phyloP scores from a whole-genome alignment of 1,284 basidiomycete genomes.

The Sanghuangporus weigelae region DNA sequence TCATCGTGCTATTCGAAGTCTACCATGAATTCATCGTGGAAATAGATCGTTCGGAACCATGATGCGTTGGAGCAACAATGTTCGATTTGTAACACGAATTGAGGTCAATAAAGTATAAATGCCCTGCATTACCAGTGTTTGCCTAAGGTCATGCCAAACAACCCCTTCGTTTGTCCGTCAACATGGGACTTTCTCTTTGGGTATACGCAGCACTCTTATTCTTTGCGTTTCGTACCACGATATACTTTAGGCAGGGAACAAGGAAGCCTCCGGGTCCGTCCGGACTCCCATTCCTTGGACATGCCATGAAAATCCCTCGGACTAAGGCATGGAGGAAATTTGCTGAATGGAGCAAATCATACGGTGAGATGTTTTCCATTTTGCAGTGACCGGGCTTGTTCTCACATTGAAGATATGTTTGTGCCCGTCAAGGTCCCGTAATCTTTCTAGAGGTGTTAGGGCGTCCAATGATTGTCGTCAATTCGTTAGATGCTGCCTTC shows the following conservation, averaged over 20 bases:
- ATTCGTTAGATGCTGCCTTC: constrained; percentile 28
- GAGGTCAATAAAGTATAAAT: no score
- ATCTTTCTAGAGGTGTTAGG: constrained; percentile 31
- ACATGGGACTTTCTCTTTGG: neutral
- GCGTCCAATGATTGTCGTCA: constrained; percentile 32
- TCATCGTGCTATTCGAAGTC: no score
- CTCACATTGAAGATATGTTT: neutral
- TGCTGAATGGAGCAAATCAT: constrained; percentile 28
- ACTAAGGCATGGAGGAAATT: constrained; percentile 27
- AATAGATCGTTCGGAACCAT: no score
- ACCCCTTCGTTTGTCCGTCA: no score
- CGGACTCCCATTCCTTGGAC: constrained; percentile 28
- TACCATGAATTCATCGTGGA: no score
- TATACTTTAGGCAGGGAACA: neutral
- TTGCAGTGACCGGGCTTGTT: neutral
- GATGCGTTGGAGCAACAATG: no score
- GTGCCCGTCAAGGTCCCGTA: constrained; percentile 27
- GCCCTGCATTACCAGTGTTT: no score
- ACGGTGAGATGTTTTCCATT: constrained; percentile 27
- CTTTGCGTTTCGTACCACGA: neutral
- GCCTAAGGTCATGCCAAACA: no score
- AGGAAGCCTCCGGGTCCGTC: constrained; percentile 27
- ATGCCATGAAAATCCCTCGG: constrained; percentile 26
- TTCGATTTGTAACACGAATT: no score
- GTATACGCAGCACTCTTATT: neutral